phyloP scores from a whole-genome alignment of 1,284 basidiomycete genomes.

The Clitocybe nebularis region DNA sequence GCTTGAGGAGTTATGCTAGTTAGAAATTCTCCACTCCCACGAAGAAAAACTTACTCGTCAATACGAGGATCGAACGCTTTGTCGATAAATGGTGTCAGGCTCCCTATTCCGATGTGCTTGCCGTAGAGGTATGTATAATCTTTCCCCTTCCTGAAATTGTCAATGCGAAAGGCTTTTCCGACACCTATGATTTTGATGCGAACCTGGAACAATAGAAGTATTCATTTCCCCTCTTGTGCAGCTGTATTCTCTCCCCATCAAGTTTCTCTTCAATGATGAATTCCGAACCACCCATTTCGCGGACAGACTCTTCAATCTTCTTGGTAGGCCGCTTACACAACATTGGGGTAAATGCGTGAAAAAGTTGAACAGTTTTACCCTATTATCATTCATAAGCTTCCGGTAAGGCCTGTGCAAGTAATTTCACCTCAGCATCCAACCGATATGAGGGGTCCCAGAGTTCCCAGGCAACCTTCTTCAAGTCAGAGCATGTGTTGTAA shows the following conservation, averaged over 20 bases:
- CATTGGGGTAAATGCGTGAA: slow-evolving; percentile 88
- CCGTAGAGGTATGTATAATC: slow-evolving; percentile 94
- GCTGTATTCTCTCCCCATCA: slow-evolving; percentile 91
- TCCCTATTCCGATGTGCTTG: slow-evolving; percentile 72
- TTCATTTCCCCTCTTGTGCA: slow-evolving; percentile 86
- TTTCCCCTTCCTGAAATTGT: slow-evolving; percentile 73
- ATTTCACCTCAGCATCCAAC: slow-evolving; percentile 55
- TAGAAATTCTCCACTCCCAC: neutral
- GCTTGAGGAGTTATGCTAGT: slow-evolving; percentile 35
- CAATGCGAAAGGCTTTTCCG: neutral
- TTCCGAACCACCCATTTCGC: slow-evolving; percentile 67
- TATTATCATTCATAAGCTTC: slow-evolving; percentile 23
- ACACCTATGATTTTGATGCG: slow-evolving; percentile 7
- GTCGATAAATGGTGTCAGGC: slow-evolving; percentile 82
- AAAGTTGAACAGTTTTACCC: slow-evolving; percentile 81
- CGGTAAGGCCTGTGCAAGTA: neutral
- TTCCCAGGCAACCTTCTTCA: slow-evolving; percentile 87
- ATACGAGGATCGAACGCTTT: slow-evolving; percentile 71
- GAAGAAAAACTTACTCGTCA: slow-evolving; percentile 59
- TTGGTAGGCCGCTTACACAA: slow-evolving; percentile 83
- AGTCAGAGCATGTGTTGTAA: slow-evolving; percentile 92
- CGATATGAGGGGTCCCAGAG: slow-evolving; percentile 63
- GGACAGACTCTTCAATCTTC: slow-evolving; percentile 78
- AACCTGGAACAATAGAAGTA: slow-evolving; percentile 91
- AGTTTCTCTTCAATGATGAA: slow-evolving; percentile 96